Percentiles rank a stretch among this genome's conserved stretches.
Conservation (phyloP, 768 basidiomycete genomes). For the Boletus edulis region DNA sequence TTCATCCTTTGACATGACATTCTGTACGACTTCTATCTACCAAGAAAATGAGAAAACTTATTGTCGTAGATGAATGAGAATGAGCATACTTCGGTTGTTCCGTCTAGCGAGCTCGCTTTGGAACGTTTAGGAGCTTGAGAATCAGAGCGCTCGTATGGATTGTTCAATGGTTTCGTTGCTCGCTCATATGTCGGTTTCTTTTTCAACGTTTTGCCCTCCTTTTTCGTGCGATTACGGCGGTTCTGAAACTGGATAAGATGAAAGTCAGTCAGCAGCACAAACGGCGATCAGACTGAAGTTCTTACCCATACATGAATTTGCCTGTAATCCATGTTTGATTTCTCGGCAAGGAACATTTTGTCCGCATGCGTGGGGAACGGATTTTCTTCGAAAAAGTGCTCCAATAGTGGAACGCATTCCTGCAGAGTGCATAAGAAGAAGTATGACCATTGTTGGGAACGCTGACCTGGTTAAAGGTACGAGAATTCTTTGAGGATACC, state of each 20-base stretch:
- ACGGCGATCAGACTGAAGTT: accelerated
- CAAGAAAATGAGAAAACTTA: too few species aligned
- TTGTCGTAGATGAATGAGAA: accelerated
- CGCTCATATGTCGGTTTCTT: not conserved
- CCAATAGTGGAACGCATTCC: conserved; percentile 7
- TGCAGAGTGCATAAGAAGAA: too few species aligned
- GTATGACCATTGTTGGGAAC: too few species aligned
- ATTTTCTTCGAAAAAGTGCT: conserved; percentile 13
- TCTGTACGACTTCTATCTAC: not conserved
- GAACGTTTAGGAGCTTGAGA: not conserved
- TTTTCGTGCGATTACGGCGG: conserved; percentile 9
- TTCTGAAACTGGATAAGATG: conserved; percentile 9
- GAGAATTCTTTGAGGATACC: too few species aligned
- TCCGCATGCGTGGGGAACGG: conserved; percentile 11
- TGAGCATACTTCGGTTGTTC: not conserved
- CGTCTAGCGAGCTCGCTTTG: not conserved
- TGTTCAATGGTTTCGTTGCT: not conserved
- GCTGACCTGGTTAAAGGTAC: too few species aligned
- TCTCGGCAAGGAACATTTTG: conserved; percentile 10
- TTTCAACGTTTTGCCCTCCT: not conserved
- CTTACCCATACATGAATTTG: conserved; percentile 21
- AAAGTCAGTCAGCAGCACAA: not conserved
- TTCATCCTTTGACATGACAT: not conserved
- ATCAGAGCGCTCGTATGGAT: too few species aligned
- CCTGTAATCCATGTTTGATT: conserved; percentile 8